Base-by-base conservation (phyloP, 2,329 filamentous ascomycete species). In the Phialemonium atrogriseum region DNA sequence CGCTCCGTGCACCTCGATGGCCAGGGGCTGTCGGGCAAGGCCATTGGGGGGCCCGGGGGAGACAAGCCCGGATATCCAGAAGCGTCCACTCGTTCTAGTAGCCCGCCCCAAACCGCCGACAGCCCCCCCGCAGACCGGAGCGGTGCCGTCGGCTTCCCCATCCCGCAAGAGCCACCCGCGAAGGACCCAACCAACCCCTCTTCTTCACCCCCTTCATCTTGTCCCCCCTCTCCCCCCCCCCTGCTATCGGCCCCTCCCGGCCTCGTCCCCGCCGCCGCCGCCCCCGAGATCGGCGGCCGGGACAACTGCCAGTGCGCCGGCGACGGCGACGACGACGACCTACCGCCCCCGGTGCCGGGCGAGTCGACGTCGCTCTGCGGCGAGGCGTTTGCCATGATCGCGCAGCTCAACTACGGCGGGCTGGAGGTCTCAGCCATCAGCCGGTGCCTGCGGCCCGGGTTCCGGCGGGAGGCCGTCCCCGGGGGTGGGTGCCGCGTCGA, bases 361-460 rank as follows among this genome's bases (percentile, higher is more conserved):
- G 50, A 53, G 28, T 49, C 48, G 3, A 58, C 54, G 4, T 54
- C 50, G 0, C 43, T 44, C 5, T 58, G 55, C 34, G 40, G 41
- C 2, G 48, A 52, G 13, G 55, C 55, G 5, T 55, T 51, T 24
- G 34, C 42, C 2, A 46, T 58, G 23, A 49, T 59, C 14, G 30
- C 42, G 21, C 43, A 55, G 35, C 47, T 51, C 24, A 55, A 55
- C 30, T 48, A 45, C 36, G 42, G 43, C 21, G 47, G 47, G 7
- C 28, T 52, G 12, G 46, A 41, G 27, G 29, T 36, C 17, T 31
- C 29, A 6, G 26, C 31, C 9, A 31, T 39, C 27, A 27, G 23
- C 16, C 30, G 36, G 4, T 39, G 33, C 27, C 36, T 41, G 3
- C 26, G 30, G 1, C 31, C 39, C 3, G 39, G 39, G n/a, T 41